These are phyloP conservation scores for Fusarium sp. DNA, from an alignment of 2,329 filamentous ascomycete genomes.

Conservation along the genomic window DNA sequence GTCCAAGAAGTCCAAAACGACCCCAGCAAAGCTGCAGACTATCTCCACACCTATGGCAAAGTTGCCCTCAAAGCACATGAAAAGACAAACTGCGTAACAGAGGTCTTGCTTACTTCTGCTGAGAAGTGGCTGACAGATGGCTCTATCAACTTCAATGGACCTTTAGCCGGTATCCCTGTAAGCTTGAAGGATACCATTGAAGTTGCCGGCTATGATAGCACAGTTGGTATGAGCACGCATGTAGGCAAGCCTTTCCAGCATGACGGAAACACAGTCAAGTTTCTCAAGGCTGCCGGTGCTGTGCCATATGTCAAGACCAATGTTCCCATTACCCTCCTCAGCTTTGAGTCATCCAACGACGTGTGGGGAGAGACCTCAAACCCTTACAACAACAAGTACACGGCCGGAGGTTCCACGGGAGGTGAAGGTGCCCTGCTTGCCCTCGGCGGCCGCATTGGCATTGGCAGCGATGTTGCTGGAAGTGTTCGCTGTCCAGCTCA, in stretches of 20 bases:
- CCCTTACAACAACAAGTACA: constrained; percentile 87
- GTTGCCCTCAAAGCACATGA: constrained; percentile 86
- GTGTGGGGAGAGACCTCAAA: constrained; percentile 89
- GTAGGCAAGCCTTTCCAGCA: constrained; percentile 75
- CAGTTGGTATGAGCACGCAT: constrained; percentile 84
- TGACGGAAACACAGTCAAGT: constrained; percentile 81
- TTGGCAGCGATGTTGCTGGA: constrained; percentile 92
- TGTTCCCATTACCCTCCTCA: constrained; percentile 86
- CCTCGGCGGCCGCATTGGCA: constrained; percentile 86
- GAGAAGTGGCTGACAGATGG: constrained; percentile 77
- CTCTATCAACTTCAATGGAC: constrained; percentile 81
- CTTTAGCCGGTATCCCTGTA: constrained; percentile 88
- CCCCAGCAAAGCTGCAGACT: constrained; percentile 75
- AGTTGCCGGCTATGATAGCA: constrained; percentile 86
- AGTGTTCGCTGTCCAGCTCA: constrained; percentile 90
- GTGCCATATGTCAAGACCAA: constrained; percentile 96
- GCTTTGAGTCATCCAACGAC: constrained; percentile 84
- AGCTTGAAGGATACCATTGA: constrained; percentile 87
- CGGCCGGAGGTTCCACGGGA: constrained; percentile 90
- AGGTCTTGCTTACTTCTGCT: constrained; percentile 85
- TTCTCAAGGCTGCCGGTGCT: constrained; percentile 90
- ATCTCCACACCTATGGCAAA: constrained; percentile 90
- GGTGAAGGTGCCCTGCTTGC: constrained; percentile 89
- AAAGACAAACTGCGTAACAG: constrained; percentile 91
- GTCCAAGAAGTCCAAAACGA: constrained; percentile 85